Evolutionary conservation across 2,329 filamentous ascomycete species (phyloP), one percentile per base, ranked within the genome.

Genomic region (Macrophomina phaseolina): DNA sequence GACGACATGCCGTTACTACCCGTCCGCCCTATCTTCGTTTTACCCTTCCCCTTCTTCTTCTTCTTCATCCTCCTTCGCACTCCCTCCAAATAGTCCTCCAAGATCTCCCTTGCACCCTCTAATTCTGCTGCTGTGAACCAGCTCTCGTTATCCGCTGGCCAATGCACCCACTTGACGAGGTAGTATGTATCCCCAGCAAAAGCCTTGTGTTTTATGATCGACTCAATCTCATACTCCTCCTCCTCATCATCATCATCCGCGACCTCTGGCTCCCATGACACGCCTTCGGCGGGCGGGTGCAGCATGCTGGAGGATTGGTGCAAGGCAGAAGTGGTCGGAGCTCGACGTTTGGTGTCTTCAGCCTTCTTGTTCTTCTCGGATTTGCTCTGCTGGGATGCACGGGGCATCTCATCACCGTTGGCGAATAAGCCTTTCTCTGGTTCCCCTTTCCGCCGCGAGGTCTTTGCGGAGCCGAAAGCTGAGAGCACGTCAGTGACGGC

Each of bases 111-210:
- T 4, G 58, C 58, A 1, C 30, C 58, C 1, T 16, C 42, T 4
- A 62, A 16, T n/a, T 49, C 32, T n/a, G 36, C 58, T 18, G n/a
- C 58, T 11, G 30, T 38, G 32, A 49, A 62, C 58, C 58, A 62
- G 32, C 58, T 62, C 9, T 28, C 30, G 6, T 62, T 11, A 34
- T 62, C 58, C 18, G 9, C 16, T 2, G 58, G 58, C n/a, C 18
- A 62, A 4, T 62, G 30, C 30, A 30, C 58, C 58, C 58, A 62
- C 14, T 49, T 62, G 58, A 62, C 58, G 30, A 62, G 5, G 18
- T 62, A 62, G 12, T 62, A 38, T 16, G 42, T 38, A 4, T 49
- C 30, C 4, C 23, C 40, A 7, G 30, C 58, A 3, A 49, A 38
- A 3, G 16, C 2, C 7, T 62, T 14, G 18, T 62, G 30, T 2